Percentiles rank a stretch among this genome's conserved stretches.
These are phyloP conservation scores for Puccinellia tenuiflora DNA, from an alignment of 176 grass and related monocot genomes.

Conservation along the genomic window DNA sequence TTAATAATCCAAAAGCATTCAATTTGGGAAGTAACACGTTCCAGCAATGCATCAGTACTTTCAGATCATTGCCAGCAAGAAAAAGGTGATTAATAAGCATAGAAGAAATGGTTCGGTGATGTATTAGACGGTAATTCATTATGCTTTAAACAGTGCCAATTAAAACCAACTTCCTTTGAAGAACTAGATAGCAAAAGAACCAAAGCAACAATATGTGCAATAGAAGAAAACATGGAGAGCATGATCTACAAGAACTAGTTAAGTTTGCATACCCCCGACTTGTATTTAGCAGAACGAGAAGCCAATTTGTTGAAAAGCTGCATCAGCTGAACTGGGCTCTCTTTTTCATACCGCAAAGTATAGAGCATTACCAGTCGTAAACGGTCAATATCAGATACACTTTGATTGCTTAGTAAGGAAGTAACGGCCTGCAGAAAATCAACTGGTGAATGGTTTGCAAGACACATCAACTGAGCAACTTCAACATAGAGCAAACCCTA, in stretches of 20 bases:
- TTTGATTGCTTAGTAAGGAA: conserved; percentile 90
- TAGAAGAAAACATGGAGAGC: conserved; percentile 8
- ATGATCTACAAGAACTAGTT: conserved; percentile 23
- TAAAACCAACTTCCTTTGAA: background rate
- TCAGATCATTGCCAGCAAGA: background rate
- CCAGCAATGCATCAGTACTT: background rate
- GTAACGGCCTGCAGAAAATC: conserved; percentile 60
- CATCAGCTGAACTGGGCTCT: conserved; percentile 99
- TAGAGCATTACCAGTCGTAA: conserved; percentile 86
- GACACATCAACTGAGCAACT: background rate
- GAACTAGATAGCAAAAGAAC: background rate
- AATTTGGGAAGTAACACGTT: background rate
- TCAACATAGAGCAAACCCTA: background rate
- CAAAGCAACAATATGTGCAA: background rate
- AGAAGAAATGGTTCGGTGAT: background rate
- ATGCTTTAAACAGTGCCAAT: background rate
- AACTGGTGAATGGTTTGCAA: conserved; percentile 14
- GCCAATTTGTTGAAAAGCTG: conserved; percentile 99
- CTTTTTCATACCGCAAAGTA: conserved; percentile 96
- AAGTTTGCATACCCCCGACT: conserved; percentile 73
- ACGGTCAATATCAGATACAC: conserved; percentile 80
- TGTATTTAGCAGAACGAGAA: conserved; percentile 93
- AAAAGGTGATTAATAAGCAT: background rate
- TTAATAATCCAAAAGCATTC: background rate
- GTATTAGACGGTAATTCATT: background rate